Base-by-base conservation (phyloP, 1,284 basidiomycete genomes). In the Malassezia psittaci region DNA sequence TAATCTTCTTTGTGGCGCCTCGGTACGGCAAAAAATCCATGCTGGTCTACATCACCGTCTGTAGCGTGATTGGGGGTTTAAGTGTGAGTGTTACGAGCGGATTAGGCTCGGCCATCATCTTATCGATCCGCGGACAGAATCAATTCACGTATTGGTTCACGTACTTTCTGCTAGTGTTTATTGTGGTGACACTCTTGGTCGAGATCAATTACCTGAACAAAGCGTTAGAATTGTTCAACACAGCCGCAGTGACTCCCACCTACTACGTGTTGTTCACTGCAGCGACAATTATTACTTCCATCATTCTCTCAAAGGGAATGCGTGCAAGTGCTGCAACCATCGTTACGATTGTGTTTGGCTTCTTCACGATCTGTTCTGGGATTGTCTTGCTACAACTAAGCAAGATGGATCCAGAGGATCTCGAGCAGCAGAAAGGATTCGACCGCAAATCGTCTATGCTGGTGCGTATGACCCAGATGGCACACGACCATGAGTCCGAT, bases 181-280 rank as follows among this genome's bases (percentile, higher is more conserved):
- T 94, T 45, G 79, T 84, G 44, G 78, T 88, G 41, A 96, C 93
- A 0, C 42, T 75, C 83, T 84, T 91, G 50, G 84, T 85, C 57
- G 89, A 96, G 76, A 88, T 96, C 72, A 93, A 88, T 77, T 96
- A 90, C 77, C 81, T 96, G 62, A 98, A 96, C 78, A 87, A 91
- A 69, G 93, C 93, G 18, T 83, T 98, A 58, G 93, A 91, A 66
- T 79, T 96, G 41, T 96, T 91, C 81, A 96, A 96, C 76, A 88
- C 87, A 53, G 85, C 85, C 81, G 70, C 72, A 80, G 77, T 40
- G 57, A 90, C 87, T 8, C 87, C 88, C 1, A 88, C 87, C 24
- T 90, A 90, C 78, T 90, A 88, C 72, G 87, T 88, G 65, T 80
- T 85, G 48, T 87, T 63, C 76, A 90, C 88, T 1, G 88, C 88